A percentile compares a stretch with the other conserved stretches of the same genome.
These are phyloP conservation scores for Fusarium praegraminearum DNA, from an alignment of 2,329 filamentous ascomycete genomes.

Conservation along the genomic window DNA sequence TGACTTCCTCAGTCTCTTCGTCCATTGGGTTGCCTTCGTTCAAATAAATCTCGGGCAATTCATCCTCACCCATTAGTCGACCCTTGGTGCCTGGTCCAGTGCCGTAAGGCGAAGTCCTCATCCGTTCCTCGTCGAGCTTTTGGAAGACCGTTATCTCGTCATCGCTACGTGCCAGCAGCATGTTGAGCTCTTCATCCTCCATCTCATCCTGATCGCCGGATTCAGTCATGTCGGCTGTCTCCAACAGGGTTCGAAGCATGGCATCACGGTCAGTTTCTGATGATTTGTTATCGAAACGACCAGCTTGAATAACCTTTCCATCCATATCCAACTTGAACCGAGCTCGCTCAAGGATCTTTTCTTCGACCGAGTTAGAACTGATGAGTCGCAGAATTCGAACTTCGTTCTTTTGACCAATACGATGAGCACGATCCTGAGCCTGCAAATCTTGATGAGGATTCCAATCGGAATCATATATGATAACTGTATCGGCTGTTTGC, in stretches of 20 bases:
- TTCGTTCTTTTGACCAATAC: constrained; percentile 99
- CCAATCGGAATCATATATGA: constrained; percentile 99
- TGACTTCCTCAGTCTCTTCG: constrained; percentile 76
- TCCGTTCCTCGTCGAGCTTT: constrained; percentile 81
- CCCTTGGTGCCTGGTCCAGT: constrained; percentile 72
- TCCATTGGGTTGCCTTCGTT: constrained; percentile 87
- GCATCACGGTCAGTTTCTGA: constrained; percentile 98
- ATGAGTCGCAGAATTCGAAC: constrained; percentile 96
- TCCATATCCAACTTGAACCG: constrained; percentile 99
- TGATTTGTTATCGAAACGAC: constrained; percentile 99
- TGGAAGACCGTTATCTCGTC: constrained; percentile 83
- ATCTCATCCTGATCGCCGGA: constrained; percentile 89
- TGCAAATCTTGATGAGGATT: constrained; percentile 99
- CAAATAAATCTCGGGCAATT: constrained; percentile 94
- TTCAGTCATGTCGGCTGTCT: constrained; percentile 80
- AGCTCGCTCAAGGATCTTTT: constrained; percentile 97
- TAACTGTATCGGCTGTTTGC: constrained; percentile 98
- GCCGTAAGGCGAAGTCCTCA: constrained; percentile 77
- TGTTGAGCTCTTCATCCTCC: constrained; percentile 97
- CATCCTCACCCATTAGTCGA: constrained; percentile 86
- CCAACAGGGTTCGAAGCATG: constrained; percentile 91
- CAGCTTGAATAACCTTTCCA: constrained; percentile 98
- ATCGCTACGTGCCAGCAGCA: constrained; percentile 91
- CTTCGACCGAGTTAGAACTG: constrained; percentile 96
- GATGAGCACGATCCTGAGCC: constrained; percentile 98